A percentile compares a stretch with the other conserved stretches of the same genome.
Evolutionary conservation across 176 grass and related monocot genomes (phyloP).

Genomic region (Microstegium vimineum): DNA sequence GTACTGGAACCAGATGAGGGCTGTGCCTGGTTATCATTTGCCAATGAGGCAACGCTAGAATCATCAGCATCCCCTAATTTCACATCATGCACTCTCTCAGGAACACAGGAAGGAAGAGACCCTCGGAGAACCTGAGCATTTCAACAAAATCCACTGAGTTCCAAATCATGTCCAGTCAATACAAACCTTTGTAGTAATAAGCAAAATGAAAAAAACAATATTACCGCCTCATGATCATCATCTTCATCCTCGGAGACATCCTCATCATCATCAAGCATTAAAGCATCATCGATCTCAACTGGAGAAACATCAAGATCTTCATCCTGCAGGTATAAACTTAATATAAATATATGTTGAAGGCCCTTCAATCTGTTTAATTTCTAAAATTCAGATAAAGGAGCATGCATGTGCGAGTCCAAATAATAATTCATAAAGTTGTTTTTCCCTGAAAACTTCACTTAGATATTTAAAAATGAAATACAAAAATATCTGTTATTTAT

Average conservation of each 20-base stretch:
- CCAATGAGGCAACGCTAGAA: constrained; percentile 42
- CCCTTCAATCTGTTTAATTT: background rate
- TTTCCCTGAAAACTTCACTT: background rate
- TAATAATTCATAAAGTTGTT: background rate
- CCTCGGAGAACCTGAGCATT: constrained; percentile 57
- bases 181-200: background rate
- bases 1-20: constrained; percentile 50
- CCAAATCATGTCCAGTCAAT: background rate
- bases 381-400: background rate
- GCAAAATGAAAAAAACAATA: background rate
- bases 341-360: background rate
- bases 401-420: background rate
- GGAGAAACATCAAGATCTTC: constrained; percentile 69
- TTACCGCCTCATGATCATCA: constrained; percentile 54
- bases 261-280: constrained; percentile 85
- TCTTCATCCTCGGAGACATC: constrained; percentile 84
- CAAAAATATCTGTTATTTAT: background rate
- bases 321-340: constrained; percentile 42
- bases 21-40: constrained; percentile 47
- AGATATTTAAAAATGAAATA: background rate
- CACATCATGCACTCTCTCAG: constrained; percentile 78
- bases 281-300: constrained; percentile 65
- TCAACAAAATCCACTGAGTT: constrained; percentile 6
- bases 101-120: constrained; percentile 62
- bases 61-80: constrained; percentile 68